Conservation (phyloP, 208 protist species). For the Trichomonas vaginalis region DNA sequence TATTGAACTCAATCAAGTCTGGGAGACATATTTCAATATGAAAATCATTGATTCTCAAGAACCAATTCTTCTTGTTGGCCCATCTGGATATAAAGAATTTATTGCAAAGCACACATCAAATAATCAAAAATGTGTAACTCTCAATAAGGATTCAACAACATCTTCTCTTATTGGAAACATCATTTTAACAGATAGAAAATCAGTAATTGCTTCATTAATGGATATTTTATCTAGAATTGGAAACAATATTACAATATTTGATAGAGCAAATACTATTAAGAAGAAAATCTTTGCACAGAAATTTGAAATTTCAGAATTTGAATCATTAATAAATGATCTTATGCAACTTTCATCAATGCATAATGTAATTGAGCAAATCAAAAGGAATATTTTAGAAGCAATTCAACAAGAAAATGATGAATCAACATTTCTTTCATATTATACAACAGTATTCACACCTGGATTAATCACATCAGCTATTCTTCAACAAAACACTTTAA, state of each 20-base stretch:
- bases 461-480: background rate
- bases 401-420: background rate
- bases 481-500: background rate
- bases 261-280: too few species aligned
- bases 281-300: background rate
- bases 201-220: background rate
- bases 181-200: background rate
- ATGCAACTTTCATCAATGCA: background rate
- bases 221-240: background rate
- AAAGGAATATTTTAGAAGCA: background rate
- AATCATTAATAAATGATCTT: background rate
- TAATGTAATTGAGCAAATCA: background rate
- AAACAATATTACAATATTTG: background rate
- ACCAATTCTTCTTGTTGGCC: background rate
- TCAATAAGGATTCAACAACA: background rate
- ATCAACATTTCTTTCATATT: background rate
- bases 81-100: background rate
- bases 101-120: background rate
- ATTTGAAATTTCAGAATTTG: background rate
- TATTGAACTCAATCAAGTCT: background rate
- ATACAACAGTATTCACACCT: background rate
- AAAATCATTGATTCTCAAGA: background rate
- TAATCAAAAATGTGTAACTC: background rate
- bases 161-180: background rate
- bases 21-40: background rate